Conservation (phyloP, 768 basidiomycete species). For the Pleurotus djamor region DNA sequence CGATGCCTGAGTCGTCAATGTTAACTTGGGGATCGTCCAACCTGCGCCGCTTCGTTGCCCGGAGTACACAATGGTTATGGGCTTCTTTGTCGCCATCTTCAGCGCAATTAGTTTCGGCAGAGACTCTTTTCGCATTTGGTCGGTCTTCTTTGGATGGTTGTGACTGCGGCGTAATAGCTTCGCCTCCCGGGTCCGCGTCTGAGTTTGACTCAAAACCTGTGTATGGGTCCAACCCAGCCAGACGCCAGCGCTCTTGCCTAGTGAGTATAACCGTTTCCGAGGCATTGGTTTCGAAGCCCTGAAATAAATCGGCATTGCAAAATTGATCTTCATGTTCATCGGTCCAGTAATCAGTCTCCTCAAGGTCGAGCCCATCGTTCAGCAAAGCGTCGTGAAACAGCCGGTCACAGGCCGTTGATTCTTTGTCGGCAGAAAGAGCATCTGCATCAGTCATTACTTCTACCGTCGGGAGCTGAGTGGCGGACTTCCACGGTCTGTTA, state of each 20-base stretch:
- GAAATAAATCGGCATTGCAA: background rate
- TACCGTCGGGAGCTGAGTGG: slow-evolving; percentile 29
- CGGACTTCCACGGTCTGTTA: slow-evolving; percentile 48
- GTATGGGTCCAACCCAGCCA: slow-evolving; percentile 11
- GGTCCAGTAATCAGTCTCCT: slow-evolving; percentile 5
- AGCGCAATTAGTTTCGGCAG: background rate
- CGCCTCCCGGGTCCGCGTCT: slow-evolving; percentile 1
- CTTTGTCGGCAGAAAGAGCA: slow-evolving; percentile 12
- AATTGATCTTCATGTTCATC: slow-evolving; percentile 7
- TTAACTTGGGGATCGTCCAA: slow-evolving; percentile 5
- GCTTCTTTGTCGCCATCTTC: background rate
- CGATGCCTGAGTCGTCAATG: slow-evolving; percentile 13
- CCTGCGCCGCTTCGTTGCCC: background rate
- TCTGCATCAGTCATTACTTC: slow-evolving; percentile 26
- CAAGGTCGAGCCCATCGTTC: background rate
- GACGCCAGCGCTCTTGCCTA: slow-evolving; percentile 32
- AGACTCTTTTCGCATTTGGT: too few species aligned
- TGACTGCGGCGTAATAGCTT: background rate
- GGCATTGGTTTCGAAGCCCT: background rate
- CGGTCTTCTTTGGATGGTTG: background rate
- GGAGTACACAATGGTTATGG: background rate
- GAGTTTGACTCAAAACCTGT: background rate
- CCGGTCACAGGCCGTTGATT: background rate
- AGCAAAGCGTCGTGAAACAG: background rate
- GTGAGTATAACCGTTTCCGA: slow-evolving; percentile 36